Evolutionary conservation across 495 filamentous ascomycete genomes (phyloP).

Genomic region (Cenococcum geophilum): DNA sequence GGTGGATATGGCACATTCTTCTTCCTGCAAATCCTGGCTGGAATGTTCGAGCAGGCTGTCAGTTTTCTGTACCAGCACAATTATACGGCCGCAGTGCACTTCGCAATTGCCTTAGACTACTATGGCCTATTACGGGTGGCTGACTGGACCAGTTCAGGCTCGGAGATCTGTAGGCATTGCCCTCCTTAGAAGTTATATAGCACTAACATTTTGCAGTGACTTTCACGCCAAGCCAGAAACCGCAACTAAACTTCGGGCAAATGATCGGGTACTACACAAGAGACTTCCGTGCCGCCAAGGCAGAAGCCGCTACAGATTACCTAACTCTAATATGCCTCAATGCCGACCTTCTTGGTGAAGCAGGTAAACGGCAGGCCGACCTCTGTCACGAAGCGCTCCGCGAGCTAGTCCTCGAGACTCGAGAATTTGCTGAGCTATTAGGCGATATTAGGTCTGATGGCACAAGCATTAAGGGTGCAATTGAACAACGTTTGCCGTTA

Average conservation of each 20-base stretch:
- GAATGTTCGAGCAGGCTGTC: conserved; percentile 93
- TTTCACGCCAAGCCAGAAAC: conserved; percentile 64
- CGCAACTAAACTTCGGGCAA: conserved; percentile 89
- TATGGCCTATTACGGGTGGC: conserved; percentile 87
- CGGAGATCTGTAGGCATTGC: conserved; percentile 62
- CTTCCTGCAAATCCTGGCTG: conserved; percentile 79
- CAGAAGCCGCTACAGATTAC: conserved; percentile 86
- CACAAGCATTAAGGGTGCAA: conserved; percentile 69
- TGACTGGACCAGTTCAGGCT: conserved; percentile 59
- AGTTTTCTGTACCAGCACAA: conserved; percentile 82
- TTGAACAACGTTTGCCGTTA: conserved; percentile 81
- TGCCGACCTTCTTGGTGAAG: conserved; percentile 65
- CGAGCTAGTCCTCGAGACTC: conserved; percentile 89
- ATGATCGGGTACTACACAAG: conserved; percentile 93
- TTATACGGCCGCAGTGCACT: conserved; percentile 89
- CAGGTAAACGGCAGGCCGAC: conserved; percentile 67
- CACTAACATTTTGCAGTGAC: conserved; percentile 50
- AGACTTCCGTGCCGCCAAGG: conserved; percentile 84
- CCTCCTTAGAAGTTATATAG: background rate
- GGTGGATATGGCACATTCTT: conserved; percentile 86
- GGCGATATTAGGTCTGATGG: conserved; percentile 85
- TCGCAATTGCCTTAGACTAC: conserved; percentile 80
- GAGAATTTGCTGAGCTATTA: conserved; percentile 88
- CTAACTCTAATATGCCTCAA: conserved; percentile 90
- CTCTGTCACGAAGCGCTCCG: conserved; percentile 90